Evolutionary conservation across 2,329 filamentous ascomycete species (phyloP), one percentile per base, ranked within the genome.

Genomic region (Xylariaceae sp.): DNA sequence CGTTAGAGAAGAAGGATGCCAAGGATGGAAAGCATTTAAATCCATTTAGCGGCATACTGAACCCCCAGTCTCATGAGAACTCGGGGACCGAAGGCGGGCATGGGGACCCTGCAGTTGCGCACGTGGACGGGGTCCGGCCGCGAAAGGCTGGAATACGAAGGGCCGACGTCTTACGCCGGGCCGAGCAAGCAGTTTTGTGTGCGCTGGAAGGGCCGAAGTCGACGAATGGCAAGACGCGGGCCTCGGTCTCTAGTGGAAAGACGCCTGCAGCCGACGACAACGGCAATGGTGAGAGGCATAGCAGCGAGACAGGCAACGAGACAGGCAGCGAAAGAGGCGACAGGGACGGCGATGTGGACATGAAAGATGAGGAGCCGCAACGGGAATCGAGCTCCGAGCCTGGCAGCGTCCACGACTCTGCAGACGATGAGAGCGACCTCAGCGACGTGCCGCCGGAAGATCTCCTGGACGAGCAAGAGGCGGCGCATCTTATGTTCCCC

Each of bases 341-440:
- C 7, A 40, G 29, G 3, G 46, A 47, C 4, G 46, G 46, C n/a
- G 47, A 73, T 31, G 60, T 64, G 7, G 66, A 69, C 42, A 71
- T 68, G 68, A 66, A 66, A 30, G 53, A 54, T 36, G 69, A 72
- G 16, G 62, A 58, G 8, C 64, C 50, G 1, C 61, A 57, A 12
- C 59, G 44, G 12, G 51, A 54, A 15, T 34, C 51, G 36, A 76
- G 67, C 34, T 80, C 77, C 40, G 70, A 72, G 5, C 69, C 71
- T 0, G 74, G 73, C 5, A 85, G 76, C 43, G 62, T 80, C 6
- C 75, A 81, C 43, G 78, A 83, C 44, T 81, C 74, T 28, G 80
- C 76, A 0, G 80, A 84, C 46, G 78, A 83, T 38, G 81, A 85
- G 57, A 84, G 79, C 53, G 81, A 84, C 46, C 65, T 85, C 0